These are phyloP conservation scores for Suillus placidus DNA, from an alignment of 768 basidiomycete species.

Conservation along the genomic window DNA sequence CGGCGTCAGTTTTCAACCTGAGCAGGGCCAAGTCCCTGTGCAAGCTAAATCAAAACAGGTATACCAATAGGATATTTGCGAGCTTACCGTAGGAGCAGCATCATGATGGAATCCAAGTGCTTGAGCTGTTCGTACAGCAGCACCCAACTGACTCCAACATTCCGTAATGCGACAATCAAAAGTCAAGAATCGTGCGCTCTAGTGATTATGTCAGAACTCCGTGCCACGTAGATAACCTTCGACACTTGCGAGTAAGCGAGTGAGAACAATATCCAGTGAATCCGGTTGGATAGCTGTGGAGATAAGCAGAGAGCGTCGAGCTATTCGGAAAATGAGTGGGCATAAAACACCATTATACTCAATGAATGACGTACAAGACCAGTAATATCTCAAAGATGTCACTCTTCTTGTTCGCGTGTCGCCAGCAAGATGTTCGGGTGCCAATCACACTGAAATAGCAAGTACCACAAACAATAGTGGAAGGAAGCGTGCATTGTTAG, in stretches of 20 bases:
- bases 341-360: slow-evolving; percentile 13
- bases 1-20: slow-evolving; percentile 88
- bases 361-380: slow-evolving; percentile 74
- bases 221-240: background rate
- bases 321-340: slow-evolving; percentile 43
- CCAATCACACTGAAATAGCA: slow-evolving; percentile 82
- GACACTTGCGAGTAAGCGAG: slow-evolving; percentile 68
- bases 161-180: slow-evolving; percentile 89
- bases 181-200: slow-evolving; percentile 70
- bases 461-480: slow-evolving; percentile 93
- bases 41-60: slow-evolving; percentile 13
- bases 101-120: slow-evolving; percentile 93
- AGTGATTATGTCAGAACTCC: background rate
- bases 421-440: slow-evolving; percentile 83
- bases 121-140: slow-evolving; percentile 90
- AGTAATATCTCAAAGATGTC: slow-evolving; percentile 89
- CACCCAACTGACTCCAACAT: slow-evolving; percentile 95
- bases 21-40: slow-evolving; percentile 69
- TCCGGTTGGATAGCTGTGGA: slow-evolving; percentile 94
- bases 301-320: slow-evolving; percentile 84
- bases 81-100: slow-evolving; percentile 76
- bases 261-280: slow-evolving; percentile 88
- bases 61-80: background rate
- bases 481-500: slow-evolving; percentile 79
- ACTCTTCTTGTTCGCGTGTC: slow-evolving; percentile 75